Conservation (phyloP, 2,329 filamentous ascomycete species). For the Trichoderma aggressivum region DNA sequence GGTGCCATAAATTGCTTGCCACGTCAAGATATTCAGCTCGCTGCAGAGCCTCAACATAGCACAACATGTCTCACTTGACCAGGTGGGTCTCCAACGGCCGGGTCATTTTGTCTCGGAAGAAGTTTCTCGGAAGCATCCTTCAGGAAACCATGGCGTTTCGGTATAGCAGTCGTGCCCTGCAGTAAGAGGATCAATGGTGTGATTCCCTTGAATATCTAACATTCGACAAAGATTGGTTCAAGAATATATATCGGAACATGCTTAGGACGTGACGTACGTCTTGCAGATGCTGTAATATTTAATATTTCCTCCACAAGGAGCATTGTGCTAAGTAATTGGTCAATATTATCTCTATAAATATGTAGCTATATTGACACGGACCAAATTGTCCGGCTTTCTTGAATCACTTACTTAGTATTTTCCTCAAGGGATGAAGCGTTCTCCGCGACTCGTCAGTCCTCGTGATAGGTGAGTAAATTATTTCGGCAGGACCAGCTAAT, state of each 20-base stretch:
- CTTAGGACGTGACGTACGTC: too few relatives aligned
- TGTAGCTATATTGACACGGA: background rate
- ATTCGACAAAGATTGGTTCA: too few relatives aligned
- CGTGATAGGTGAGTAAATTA: background rate
- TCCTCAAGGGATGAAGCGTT: background rate
- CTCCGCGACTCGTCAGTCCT: background rate
- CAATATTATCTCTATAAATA: background rate
- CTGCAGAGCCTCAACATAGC: background rate
- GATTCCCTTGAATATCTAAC: background rate
- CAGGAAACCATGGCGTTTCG: background rate
- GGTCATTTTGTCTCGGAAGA: background rate
- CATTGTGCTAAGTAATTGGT: background rate
- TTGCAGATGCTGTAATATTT: background rate
- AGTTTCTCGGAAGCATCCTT: background rate
- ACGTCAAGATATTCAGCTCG: background rate
- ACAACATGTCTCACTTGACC: background rate
- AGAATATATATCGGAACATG: too few relatives aligned
- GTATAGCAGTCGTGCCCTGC: background rate
- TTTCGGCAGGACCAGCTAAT: background rate
- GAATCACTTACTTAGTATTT: background rate
- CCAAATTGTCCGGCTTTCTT: background rate
- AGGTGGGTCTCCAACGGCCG: background rate
- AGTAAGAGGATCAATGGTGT: background rate
- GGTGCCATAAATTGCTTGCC: background rate
- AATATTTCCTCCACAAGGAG: background rate